phyloP scores from a whole-genome alignment of 192 early-diverging fungal genomes.

The Podila clonocystis region DNA sequence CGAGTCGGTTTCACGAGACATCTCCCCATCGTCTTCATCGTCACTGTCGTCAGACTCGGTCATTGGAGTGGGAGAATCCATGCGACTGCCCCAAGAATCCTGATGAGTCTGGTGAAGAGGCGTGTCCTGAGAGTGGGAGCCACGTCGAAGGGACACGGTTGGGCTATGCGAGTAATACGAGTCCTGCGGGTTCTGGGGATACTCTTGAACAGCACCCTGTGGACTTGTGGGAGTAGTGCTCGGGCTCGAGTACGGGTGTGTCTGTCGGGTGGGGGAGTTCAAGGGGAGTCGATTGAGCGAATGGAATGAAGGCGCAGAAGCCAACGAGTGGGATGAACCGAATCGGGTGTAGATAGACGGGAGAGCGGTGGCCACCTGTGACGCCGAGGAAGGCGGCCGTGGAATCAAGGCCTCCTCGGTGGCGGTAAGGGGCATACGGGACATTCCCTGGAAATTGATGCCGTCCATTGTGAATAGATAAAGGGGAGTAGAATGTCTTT shows the following conservation, averaged over 20 bases:
- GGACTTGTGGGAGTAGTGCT: not conserved
- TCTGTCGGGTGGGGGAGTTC: not conserved
- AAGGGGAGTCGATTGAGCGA: not conserved
- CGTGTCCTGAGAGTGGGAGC: not conserved
- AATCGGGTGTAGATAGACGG: not conserved
- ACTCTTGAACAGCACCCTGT: not conserved
- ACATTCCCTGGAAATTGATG: constrained; percentile 2
- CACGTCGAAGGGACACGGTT: not conserved
- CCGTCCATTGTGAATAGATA: not conserved
- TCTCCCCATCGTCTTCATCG: not conserved
- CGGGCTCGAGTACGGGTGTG: too few species aligned
- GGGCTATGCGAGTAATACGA: not conserved
- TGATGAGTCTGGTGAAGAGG: not conserved
- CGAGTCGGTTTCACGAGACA: not conserved
- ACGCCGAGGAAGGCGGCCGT: not conserved
- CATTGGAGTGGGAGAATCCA: not conserved
- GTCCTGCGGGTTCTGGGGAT: not conserved
- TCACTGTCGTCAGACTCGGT: not conserved
- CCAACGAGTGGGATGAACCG: not conserved
- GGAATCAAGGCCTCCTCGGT: not conserved
- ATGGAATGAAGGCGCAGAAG: not conserved
- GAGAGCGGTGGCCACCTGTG: constrained; percentile 1
- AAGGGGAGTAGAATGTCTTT: not conserved
- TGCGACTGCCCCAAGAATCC: not conserved
- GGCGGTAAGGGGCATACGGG: not conserved